Evolutionary conservation across 2,329 filamentous ascomycete genomes (phyloP).

Genomic region (Colletotrichum sp.): DNA sequence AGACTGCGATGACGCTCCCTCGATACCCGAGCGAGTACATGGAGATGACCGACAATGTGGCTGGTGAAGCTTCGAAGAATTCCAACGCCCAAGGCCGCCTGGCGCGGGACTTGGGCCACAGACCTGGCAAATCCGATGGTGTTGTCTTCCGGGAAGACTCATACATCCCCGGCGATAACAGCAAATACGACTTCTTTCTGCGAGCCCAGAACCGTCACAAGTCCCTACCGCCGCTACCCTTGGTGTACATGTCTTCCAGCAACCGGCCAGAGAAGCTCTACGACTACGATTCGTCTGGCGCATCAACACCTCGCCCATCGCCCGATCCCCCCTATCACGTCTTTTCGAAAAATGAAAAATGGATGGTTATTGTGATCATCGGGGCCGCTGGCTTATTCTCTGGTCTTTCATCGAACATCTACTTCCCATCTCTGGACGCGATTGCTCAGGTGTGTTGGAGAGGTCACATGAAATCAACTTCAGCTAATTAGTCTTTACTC

Average conservation of each 20-base stretch:
- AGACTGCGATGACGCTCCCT: not conserved
- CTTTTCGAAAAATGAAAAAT: conserved; percentile 44
- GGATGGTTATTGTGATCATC: conserved; percentile 52
- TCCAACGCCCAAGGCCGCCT: not conserved
- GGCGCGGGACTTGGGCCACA: not conserved
- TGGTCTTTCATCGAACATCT: conserved; percentile 56
- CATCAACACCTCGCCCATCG: not conserved
- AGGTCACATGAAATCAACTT: accelerated
- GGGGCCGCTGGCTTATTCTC: conserved; percentile 57
- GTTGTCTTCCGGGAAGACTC: not conserved
- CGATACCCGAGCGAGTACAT: not conserved
- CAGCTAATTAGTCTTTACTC: not conserved
- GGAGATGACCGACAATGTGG: not conserved
- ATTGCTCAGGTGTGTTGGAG: conserved; percentile 35
- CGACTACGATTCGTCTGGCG: not conserved
- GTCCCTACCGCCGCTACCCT: not conserved
- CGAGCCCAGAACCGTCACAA: not conserved
- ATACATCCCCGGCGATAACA: not conserved
- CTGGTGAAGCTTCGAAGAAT: not conserved
- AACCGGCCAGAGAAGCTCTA: not conserved
- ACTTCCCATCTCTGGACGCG: conserved; percentile 48
- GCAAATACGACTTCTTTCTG: not conserved
- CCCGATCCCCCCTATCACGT: conserved; percentile 31
- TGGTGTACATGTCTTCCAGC: not conserved
- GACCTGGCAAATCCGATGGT: not conserved